These are phyloP conservation scores for Saccharomycopsis sp. DNA, from an alignment of 805 yeast species.

Conservation along the genomic window DNA sequence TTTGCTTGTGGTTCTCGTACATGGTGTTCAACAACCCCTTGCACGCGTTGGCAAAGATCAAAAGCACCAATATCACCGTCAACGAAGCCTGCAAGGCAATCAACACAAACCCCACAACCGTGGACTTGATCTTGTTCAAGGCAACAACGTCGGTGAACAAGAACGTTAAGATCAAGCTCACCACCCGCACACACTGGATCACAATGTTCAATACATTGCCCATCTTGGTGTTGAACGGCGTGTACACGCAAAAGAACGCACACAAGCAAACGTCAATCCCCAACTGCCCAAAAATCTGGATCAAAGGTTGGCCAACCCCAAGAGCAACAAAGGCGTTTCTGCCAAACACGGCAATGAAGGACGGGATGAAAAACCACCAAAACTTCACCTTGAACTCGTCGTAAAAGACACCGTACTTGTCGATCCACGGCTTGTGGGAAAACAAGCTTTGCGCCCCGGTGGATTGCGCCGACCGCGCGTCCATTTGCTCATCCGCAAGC, in stretches of 20 bases:
- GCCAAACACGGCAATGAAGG: slow-evolving; percentile 23
- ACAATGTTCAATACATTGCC: slow-evolving; percentile 26
- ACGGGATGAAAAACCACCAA: slow-evolving; percentile 29
- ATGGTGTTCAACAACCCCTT: slow-evolving; percentile 14
- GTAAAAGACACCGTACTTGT: slow-evolving; percentile 28
- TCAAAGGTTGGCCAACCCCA: slow-evolving; percentile 27
- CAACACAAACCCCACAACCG: slow-evolving; percentile 27
- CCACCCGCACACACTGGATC: slow-evolving; percentile 25
- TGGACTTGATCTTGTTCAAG: slow-evolving; percentile 23
- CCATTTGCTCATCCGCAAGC: slow-evolving; percentile 13
- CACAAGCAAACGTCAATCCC: slow-evolving; percentile 25
- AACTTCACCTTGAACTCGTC: slow-evolving; percentile 26
- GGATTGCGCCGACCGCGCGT: slow-evolving; percentile 1
- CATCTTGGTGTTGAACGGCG: slow-evolving; percentile 26
- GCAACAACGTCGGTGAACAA: slow-evolving; percentile 26
- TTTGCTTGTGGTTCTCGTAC: slow-evolving; percentile 9
- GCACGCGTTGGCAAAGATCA: slow-evolving; percentile 22
- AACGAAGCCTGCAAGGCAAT: slow-evolving; percentile 26
- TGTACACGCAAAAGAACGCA: slow-evolving; percentile 20
- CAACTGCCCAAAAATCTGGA: slow-evolving; percentile 28
- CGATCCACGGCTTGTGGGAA: slow-evolving; percentile 26
- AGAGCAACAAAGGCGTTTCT: slow-evolving; percentile 28
- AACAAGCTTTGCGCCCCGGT: slow-evolving; percentile 21
- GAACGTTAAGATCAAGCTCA: slow-evolving; percentile 25
- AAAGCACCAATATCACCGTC: slow-evolving; percentile 23